Evolutionary conservation across 257 asterid species (phyloP).

Genomic region (Jasminum sambac): DNA sequence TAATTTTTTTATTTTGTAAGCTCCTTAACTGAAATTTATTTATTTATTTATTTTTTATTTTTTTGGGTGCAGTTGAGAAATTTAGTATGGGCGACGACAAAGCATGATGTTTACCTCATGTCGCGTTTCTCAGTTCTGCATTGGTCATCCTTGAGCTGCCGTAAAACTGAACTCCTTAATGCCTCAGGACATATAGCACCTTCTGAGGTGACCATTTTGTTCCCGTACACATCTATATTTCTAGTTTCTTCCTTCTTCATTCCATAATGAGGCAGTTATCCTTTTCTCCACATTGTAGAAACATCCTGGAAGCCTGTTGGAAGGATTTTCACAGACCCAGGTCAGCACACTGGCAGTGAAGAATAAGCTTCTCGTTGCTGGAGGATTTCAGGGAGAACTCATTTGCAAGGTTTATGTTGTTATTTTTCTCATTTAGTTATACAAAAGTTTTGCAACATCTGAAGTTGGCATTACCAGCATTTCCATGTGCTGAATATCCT

Average conservation of each 20-base stretch:
- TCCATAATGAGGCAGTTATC: neutral
- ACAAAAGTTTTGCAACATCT: neutral
- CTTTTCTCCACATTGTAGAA: slow-evolving; percentile 43
- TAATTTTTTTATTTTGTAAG: neutral
- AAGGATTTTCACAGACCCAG: slow-evolving; percentile 94
- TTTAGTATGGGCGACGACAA: slow-evolving; percentile 90
- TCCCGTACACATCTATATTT: neutral
- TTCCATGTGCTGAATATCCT: neutral
- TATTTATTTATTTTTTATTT: too few species aligned
- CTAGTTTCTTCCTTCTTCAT: neutral
- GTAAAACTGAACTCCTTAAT: slow-evolving; percentile 74
- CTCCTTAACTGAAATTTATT: slow-evolving; percentile 23
- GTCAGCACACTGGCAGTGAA: slow-evolving; percentile 90
- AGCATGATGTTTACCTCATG: slow-evolving; percentile 89
- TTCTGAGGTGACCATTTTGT: slow-evolving; percentile 55
- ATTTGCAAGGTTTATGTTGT: slow-evolving; percentile 69
- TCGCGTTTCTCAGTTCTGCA: slow-evolving; percentile 80
- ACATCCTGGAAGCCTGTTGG: slow-evolving; percentile 91
- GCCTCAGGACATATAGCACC: slow-evolving; percentile 88
- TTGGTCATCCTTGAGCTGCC: slow-evolving; percentile 74
- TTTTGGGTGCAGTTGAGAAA: slow-evolving; percentile 69
- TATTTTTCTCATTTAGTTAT: slow-evolving; percentile 8
- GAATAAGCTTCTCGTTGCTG: slow-evolving; percentile 87
- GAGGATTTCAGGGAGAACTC: slow-evolving; percentile 97
- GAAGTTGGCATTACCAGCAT: slow-evolving; percentile 7